Conservation (phyloP, 148 eudicot species). For the Rhododendron griersonianum region DNA sequence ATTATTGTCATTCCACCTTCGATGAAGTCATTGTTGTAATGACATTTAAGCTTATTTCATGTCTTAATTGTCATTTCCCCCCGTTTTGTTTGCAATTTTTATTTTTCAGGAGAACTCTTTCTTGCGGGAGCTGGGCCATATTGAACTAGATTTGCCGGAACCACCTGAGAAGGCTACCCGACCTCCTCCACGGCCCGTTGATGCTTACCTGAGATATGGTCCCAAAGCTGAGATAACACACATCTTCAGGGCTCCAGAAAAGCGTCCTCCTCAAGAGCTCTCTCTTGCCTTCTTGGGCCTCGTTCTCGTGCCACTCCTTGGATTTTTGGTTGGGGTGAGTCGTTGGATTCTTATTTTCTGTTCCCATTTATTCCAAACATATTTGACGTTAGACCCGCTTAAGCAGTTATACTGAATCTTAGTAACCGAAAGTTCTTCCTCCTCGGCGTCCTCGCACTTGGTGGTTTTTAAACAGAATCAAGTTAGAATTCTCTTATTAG, state of each 20-base stretch:
- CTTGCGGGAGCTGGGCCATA: constrained; percentile 57
- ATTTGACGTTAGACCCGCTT: neutral
- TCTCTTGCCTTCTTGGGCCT: constrained; percentile 78
- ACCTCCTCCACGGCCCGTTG: constrained; percentile 73
- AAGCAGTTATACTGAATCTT: neutral
- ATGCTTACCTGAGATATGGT: constrained; percentile 69
- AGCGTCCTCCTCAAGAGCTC: constrained; percentile 69
- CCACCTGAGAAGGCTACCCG: constrained; percentile 35
- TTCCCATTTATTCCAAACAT: neutral
- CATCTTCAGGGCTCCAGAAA: constrained; percentile 83
- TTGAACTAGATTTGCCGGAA: constrained; percentile 85
- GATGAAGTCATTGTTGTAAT: neutral
- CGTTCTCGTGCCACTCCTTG: constrained; percentile 67
- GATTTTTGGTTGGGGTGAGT: constrained; percentile 88
- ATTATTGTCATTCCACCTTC: neutral
- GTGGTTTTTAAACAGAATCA: neutral
- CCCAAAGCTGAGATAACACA: constrained; percentile 91
- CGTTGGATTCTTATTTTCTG: neutral
- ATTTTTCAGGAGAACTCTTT: constrained; percentile 36
- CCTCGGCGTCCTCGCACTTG: neutral
- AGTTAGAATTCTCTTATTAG: neutral
- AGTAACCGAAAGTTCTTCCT: neutral
- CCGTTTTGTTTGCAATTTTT: neutral
- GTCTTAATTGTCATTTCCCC: neutral
- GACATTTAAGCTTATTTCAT: neutral